A percentile compares a stretch with the other conserved stretches of the same genome.
Evolutionary conservation across 306 rosid genomes (phyloP).

Genomic region (Vigna reflexopilosa): DNA sequence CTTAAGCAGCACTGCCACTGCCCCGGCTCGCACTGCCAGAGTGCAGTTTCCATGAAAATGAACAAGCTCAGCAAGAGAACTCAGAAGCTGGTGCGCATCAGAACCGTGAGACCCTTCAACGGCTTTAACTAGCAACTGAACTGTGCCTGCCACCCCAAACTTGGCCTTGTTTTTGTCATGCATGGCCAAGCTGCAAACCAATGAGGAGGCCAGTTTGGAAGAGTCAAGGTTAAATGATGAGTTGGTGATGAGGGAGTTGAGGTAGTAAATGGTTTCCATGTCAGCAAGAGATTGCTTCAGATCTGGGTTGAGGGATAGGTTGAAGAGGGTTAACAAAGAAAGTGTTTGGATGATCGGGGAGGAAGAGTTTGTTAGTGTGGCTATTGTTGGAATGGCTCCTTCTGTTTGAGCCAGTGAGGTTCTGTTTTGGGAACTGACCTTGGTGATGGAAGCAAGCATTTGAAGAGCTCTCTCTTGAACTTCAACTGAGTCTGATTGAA

Average conservation of each 20-base stretch:
- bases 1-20: conserved; percentile 53
- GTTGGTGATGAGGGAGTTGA: conserved; percentile 57
- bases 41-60: conserved; percentile 87
- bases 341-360: conserved; percentile 59
- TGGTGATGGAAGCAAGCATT: conserved; percentile 66
- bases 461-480: conserved; percentile 64
- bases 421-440: conserved; percentile 75
- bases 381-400: conserved; percentile 60
- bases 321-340: conserved; percentile 75
- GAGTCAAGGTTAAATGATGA: conserved; percentile 52
- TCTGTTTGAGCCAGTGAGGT: conserved; percentile 58
- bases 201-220: conserved; percentile 59
- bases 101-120: conserved; percentile 41
- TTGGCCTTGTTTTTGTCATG: conserved; percentile 87
- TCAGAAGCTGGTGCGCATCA: conserved; percentile 65
- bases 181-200: conserved; percentile 84
- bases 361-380: conserved; percentile 62
- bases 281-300: conserved; percentile 73
- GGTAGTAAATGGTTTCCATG: conserved; percentile 62
- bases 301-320: conserved; percentile 75
- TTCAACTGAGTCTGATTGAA: conserved; percentile 53
- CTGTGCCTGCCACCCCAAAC: conserved; percentile 80
- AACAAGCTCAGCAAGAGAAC: conserved; percentile 77
- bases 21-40: conserved; percentile 71
- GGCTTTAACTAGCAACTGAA: conserved; percentile 62